Conservation (phyloP, 2,329 filamentous ascomycete species). For the Bipolaris bicolor region DNA sequence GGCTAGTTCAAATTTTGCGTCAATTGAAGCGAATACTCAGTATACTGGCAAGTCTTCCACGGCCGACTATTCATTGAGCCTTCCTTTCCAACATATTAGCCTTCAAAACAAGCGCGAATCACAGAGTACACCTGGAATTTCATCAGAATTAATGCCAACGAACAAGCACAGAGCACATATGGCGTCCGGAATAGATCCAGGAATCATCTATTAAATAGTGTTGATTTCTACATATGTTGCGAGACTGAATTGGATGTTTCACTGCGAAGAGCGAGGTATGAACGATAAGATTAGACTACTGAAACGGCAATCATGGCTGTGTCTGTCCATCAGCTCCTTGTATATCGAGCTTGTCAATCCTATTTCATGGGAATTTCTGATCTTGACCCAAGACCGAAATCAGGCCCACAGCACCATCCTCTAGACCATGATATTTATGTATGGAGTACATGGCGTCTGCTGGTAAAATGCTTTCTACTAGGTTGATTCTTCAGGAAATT, state of each 20-base stretch:
- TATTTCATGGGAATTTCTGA: not conserved
- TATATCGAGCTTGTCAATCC: conserved; percentile 55
- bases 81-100: not conserved
- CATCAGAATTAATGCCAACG: conserved; percentile 37
- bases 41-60: not conserved
- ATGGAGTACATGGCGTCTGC: conserved; percentile 59
- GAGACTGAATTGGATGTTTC: conserved; percentile 44
- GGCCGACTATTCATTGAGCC: not conserved
- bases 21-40: not conserved
- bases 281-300: not conserved
- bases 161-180: conserved; percentile 27
- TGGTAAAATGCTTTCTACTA: conserved; percentile 61
- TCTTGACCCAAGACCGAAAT: conserved; percentile 6
- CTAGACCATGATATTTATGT: conserved; percentile 60
- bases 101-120: conserved; percentile 1
- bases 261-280: conserved; percentile 2
- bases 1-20: not conserved
- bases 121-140: conserved; percentile 2
- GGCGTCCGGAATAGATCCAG: conserved; percentile 52
- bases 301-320: not conserved
- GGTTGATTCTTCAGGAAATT: conserved; percentile 57
- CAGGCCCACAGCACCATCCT: conserved; percentile 44
- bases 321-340: conserved; percentile 45
- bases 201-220: conserved; percentile 55
- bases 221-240: conserved; percentile 61